Evolutionary conservation across 1,139 yeast species (phyloP).

Genomic region (Suhomyces coccinellae): DNA sequence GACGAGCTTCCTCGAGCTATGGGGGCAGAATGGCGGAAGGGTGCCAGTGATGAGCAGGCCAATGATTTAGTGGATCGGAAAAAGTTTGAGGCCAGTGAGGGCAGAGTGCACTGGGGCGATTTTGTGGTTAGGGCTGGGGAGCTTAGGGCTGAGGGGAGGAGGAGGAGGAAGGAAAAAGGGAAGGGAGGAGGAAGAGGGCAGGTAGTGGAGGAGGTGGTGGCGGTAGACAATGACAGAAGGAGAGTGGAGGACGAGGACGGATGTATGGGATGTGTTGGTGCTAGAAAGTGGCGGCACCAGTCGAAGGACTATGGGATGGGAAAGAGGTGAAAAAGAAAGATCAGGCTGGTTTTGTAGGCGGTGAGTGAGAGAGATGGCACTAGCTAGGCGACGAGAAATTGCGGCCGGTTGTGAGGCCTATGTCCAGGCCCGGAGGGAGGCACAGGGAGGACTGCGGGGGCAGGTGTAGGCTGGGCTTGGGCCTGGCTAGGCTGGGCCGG

Average conservation of each 20-base stretch:
- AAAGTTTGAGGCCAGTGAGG: constrained; percentile 5
- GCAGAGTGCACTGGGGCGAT: constrained; percentile 3
- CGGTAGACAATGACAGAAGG: background rate
- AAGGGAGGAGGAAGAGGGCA: background rate
- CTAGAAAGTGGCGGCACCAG: background rate
- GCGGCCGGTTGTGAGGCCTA: background rate
- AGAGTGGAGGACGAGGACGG: too few relatives aligned
- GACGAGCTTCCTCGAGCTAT: background rate
- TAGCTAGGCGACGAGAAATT: too few relatives aligned
- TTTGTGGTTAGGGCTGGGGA: constrained; percentile 7
- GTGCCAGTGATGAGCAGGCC: constrained; percentile 8
- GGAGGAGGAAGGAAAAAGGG: background rate
- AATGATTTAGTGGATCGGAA: constrained; percentile 7
- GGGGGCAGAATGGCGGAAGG: background rate
- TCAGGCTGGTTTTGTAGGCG: background rate
- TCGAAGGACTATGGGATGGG: too few relatives aligned
- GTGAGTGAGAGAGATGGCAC: too few relatives aligned
- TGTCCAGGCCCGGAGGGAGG: too few relatives aligned
- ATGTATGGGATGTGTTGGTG: background rate
- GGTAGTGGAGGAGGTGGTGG: too few relatives aligned
- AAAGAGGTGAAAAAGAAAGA: background rate
- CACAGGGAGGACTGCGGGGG: too few relatives aligned
- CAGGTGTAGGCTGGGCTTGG: too few relatives aligned
- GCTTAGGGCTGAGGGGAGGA: too few relatives aligned
- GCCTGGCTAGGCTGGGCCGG: too few relatives aligned